A percentile compares a stretch with the other conserved stretches of the same genome.
phyloP scores from a whole-genome alignment of 2,329 filamentous ascomycete genomes.

The Venturia oleaginea region DNA sequence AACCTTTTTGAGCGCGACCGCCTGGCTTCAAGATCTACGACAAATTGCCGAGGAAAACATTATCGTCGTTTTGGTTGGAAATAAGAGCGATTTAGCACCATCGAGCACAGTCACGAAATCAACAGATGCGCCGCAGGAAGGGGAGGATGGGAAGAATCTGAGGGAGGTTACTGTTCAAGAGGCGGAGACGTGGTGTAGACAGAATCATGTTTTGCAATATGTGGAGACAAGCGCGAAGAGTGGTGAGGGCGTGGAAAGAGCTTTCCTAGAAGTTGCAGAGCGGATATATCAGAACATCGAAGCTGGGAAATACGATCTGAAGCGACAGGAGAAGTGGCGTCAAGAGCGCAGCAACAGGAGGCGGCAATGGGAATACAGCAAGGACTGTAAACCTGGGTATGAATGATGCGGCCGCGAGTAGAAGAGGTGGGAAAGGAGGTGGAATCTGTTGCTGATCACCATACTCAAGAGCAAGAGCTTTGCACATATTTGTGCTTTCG shows the following conservation, averaged over 20 bases:
- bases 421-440: constrained; percentile 16
- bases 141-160: constrained; percentile 41
- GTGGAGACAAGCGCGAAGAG: constrained; percentile 96
- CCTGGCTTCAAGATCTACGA: constrained; percentile 88
- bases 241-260: constrained; percentile 85
- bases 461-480: neutral
- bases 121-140: constrained; percentile 12
- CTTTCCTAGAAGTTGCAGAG: constrained; percentile 88
- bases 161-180: constrained; percentile 74
- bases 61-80: constrained; percentile 87
- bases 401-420: constrained; percentile 28
- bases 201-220: constrained; percentile 83
- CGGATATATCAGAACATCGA: constrained; percentile 96
- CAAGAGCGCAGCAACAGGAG: constrained; percentile 55
- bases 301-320: constrained; percentile 87
- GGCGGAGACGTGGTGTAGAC: constrained; percentile 79
- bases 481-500: neutral
- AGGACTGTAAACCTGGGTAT: constrained; percentile 36
- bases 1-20: constrained; percentile 80
- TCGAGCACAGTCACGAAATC: constrained; percentile 28
- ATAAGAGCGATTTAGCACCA: constrained; percentile 75
- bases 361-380: constrained; percentile 29
- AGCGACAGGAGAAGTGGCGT: constrained; percentile 87
- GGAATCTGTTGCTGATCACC: constrained; percentile 5
- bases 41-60: constrained; percentile 95